Conservation (phyloP, 495 filamentous ascomycete genomes). For the Viridothelium virens region DNA sequence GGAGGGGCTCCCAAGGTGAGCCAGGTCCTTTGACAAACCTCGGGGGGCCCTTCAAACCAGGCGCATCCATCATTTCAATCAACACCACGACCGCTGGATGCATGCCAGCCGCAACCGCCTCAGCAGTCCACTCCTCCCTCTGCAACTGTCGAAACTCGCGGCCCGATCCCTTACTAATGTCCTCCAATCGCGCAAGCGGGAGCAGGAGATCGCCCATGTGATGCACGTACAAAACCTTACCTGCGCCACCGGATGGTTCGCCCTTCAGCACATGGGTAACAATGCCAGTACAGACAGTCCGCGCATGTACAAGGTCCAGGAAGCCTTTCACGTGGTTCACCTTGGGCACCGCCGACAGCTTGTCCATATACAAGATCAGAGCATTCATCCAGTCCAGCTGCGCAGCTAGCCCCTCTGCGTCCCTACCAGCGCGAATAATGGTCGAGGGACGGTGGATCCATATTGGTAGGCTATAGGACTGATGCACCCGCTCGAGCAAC, state of each 20-base stretch:
- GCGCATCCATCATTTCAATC: background rate
- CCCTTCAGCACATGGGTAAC: background rate
- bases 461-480: conserved; percentile 3
- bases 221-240: conserved; percentile 11
- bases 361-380: conserved; percentile 19
- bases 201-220: conserved; percentile 12
- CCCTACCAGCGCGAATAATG: conserved; percentile 23
- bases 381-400: conserved; percentile 27
- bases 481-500: conserved; percentile 20
- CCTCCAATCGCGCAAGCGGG: conserved; percentile 7
- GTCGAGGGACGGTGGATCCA: conserved; percentile 28
- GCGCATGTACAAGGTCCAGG: conserved; percentile 23
- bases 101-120: background rate
- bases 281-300: conserved; percentile 7
- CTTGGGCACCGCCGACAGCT: conserved; percentile 16
- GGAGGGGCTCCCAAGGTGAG: too few species aligned
- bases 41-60: too few species aligned
- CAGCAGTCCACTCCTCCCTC: background rate
- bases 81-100: background rate
- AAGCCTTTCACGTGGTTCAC: conserved; percentile 13
- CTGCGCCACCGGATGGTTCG: background rate
- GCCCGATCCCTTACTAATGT: background rate
- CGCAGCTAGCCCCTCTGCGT: conserved; percentile 12
- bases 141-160: background rate
- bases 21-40: too few species aligned